phyloP scores from a whole-genome alignment of 805 yeast genomes.

The Candida chauliodis region DNA sequence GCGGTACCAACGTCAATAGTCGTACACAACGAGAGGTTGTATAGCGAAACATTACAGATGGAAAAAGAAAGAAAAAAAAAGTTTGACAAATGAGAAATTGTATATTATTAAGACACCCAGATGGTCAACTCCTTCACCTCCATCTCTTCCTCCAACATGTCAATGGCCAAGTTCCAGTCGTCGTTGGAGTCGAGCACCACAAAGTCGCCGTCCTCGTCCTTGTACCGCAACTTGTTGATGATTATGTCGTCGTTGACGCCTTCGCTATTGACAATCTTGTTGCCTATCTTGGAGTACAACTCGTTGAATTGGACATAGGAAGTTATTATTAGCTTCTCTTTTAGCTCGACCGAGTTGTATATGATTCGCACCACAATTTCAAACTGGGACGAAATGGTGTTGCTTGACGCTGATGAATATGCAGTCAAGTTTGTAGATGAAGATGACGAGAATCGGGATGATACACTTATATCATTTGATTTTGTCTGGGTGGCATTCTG shows the following conservation, averaged over 20 bases:
- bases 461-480: constrained; percentile 17
- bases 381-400: constrained; percentile 6
- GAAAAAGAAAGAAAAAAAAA: not conserved
- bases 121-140: constrained; percentile 25
- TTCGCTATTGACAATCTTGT: constrained; percentile 42
- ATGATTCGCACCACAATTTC: constrained; percentile 26
- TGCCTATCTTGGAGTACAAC: constrained; percentile 62
- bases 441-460: constrained; percentile 14
- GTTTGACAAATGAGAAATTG: not conserved
- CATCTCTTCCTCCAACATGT: constrained; percentile 40
- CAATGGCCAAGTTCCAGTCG: constrained; percentile 84
- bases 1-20: constrained; percentile 2
- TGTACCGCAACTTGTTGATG: constrained; percentile 62
- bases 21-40: not conserved
- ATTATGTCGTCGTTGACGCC: constrained; percentile 54
- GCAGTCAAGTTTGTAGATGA: constrained; percentile 9
- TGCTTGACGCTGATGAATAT: constrained; percentile 12
- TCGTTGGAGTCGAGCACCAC: constrained; percentile 83
- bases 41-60: not conserved
- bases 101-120: constrained; percentile 32
- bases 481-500: constrained; percentile 23
- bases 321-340: constrained; percentile 25
- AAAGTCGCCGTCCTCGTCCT: constrained; percentile 94
- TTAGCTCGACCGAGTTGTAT: constrained; percentile 29
- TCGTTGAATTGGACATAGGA: constrained; percentile 38